Evolutionary conservation across 2,329 filamentous ascomycete species (phyloP), one percentile per base, ranked within the genome.

Genomic region (Pyricularia pennisetigena): DNA sequence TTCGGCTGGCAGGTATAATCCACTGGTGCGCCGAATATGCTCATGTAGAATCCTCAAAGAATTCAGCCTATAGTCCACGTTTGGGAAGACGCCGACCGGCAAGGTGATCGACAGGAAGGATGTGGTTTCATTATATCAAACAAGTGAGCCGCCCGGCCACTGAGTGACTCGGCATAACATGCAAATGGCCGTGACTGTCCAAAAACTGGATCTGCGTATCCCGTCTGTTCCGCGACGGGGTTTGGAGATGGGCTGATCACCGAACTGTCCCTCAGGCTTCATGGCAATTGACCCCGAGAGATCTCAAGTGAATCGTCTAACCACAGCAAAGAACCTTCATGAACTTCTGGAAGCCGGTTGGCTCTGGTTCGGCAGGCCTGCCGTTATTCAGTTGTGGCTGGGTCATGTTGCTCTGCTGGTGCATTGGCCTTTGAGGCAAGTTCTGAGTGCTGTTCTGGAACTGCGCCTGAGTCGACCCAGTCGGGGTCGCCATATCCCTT

Each of bases 361-460:
- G 90, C 77, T 94, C 91, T 72, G 88, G 84, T 77, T 95, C 90
- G 73, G 85, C 82, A 63, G 83, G 82, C 71, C 85, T 83, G 72
- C 83, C 84, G 75, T 80, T 86, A 75, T 81, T 81, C 71, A 84
- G 80, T 76, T 86, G 85, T 71, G 85, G 81, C 76, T 86, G 85
- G 72, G 82, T 85, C 81, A 88, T 82, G 69, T 83, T 86, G 69
- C 84, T 82, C 75, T 88, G 87, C 70, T 85, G 82, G 70, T 85
- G 86, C 76, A 86, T 85, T 71, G 85, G 83, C 73, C 89, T 83
- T 74, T 87, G 88, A 66, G 90, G 86, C 72, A 97, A 85, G 79
- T 97, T 95, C 78, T 93, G 92, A 76, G 91, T 92, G 82, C 93
- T 97, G 85, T 93, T 94, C 82, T 97, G 93, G 85, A 97, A 97